Evolutionary conservation across 768 basidiomycete genomes (phyloP).

Genomic region (Tylopilus subfusipes): DNA sequence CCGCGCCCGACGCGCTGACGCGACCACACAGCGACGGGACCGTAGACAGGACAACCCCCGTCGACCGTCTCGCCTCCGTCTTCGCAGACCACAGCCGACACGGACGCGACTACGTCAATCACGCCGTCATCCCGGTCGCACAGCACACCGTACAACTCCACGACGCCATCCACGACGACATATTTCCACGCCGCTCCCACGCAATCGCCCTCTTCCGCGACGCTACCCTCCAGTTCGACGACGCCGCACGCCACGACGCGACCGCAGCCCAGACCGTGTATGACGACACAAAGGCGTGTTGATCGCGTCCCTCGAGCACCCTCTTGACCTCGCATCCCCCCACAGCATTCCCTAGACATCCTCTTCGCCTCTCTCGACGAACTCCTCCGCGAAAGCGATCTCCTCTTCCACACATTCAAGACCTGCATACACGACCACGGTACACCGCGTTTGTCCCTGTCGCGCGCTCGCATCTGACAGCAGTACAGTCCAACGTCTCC

Average conservation of each 20-base stretch:
- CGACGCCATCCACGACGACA: slow-evolving; percentile 31
- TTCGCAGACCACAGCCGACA: slow-evolving; percentile 32
- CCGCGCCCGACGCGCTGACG: not conserved
- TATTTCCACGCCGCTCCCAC: slow-evolving; percentile 29
- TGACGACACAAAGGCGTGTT: slow-evolving; percentile 42
- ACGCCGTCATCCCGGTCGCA: slow-evolving; percentile 35
- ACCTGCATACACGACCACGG: slow-evolving; percentile 44
- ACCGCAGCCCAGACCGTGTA: slow-evolving; percentile 40
- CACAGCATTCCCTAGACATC: slow-evolving; percentile 41
- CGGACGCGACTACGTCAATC: slow-evolving; percentile 30
- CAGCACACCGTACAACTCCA: slow-evolving; percentile 37
- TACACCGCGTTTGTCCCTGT: slow-evolving; percentile 26
- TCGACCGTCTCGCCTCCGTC: slow-evolving; percentile 44
- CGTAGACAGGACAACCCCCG: slow-evolving; percentile 42
- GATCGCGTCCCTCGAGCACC: not conserved
- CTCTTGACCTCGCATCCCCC: slow-evolving; percentile 13
- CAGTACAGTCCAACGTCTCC: slow-evolving; percentile 42
- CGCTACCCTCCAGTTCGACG: slow-evolving; percentile 52
- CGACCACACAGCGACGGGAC: slow-evolving; percentile 34
- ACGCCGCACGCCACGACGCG: slow-evolving; percentile 40
- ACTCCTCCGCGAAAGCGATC: slow-evolving; percentile 46
- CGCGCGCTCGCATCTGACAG: slow-evolving; percentile 4
- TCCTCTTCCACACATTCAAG: slow-evolving; percentile 50
- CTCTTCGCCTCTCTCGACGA: slow-evolving; percentile 46
- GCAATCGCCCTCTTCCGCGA: slow-evolving; percentile 54